Percentiles rank a stretch among this genome's conserved stretches.
Conservation (phyloP, 176 grass and related monocot species). For the Carex kokanica region DNA sequence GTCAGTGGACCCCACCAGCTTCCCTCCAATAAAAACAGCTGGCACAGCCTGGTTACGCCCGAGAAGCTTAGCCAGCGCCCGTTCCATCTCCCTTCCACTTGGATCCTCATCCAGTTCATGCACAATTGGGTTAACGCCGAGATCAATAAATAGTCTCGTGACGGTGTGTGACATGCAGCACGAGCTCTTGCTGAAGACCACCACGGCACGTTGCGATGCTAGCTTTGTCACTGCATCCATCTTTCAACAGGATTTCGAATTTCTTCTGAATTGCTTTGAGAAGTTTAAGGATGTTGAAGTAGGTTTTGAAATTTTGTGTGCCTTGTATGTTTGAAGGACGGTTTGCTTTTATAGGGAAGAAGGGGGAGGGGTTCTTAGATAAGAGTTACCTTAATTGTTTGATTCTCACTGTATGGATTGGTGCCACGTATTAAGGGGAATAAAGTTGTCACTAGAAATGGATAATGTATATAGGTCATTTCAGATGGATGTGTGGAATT, state of each 20-base stretch:
- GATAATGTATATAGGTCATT: not conserved
- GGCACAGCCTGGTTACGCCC: slow-evolving; percentile 29
- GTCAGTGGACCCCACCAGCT: slow-evolving; percentile 48
- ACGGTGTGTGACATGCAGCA: slow-evolving; percentile 94
- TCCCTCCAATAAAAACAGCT: slow-evolving; percentile 57
- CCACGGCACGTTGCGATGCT: slow-evolving; percentile 61
- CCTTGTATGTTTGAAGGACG: not conserved
- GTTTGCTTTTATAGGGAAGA: slow-evolving; percentile 39
- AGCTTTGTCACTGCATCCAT: slow-evolving; percentile 67
- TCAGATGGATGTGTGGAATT: slow-evolving; percentile 6
- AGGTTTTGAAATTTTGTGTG: not conserved
- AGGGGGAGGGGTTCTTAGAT: not conserved
- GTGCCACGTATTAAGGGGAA: slow-evolving; percentile 8
- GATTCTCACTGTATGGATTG: not conserved
- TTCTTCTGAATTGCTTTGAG: not conserved
- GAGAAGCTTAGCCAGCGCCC: slow-evolving; percentile 33
- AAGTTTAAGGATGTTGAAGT: not conserved
- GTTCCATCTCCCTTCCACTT: slow-evolving; percentile 44
- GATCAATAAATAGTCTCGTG: slow-evolving; percentile 46
- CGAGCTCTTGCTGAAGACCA: slow-evolving; percentile 77
- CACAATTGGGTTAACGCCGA: slow-evolving; percentile 42
- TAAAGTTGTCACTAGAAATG: slow-evolving; percentile 12
- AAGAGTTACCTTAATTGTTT: not conserved
- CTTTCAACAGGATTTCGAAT: not conserved
- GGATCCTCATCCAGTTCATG: slow-evolving; percentile 48